Evolutionary conservation across 2,329 filamentous ascomycete genomes (phyloP), one percentile per base, ranked within the genome.

Genomic region (Colletotrichum nymphaeae): DNA sequence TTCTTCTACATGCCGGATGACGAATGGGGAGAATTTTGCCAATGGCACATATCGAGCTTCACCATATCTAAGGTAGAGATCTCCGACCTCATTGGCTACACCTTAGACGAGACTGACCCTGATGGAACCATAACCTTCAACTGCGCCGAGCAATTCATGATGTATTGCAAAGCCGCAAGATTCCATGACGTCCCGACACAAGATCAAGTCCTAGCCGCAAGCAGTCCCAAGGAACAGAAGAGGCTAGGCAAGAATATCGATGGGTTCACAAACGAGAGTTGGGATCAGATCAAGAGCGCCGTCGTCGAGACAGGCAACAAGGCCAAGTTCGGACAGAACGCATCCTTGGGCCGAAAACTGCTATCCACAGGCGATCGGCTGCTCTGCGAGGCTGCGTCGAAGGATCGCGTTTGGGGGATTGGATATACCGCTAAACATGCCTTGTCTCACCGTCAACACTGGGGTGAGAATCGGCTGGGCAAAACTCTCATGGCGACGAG

Each of bases 61-160:
- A 77, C 70, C 1, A 76, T 83, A 3, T 53, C 69, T 65, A 79
- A 79, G 42, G 67, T 65, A 1, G 73, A 79, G 12, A 81, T 82
- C 35, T 78, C 76, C 6, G 55, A 66, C 1, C 75, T 83, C 0
- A 73, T 81, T 46, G 79, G 76, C n/a, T 77, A 79, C 26, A 46
- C 70, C 2, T 63, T 78, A 28, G 74, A 77, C 63, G 70, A 67
- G 3, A 8, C 55, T 24, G 62, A 76, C 49, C 69, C 71, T 3
- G 35, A 73, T 8, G 64, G 64, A 2, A 22, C 49, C 56, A 78
- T 83, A 58, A 77, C 74, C 2, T 84, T 85, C 75, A 77, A 75
- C 66, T 83, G 80, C 63, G 80, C 81, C 7, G 83, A 84, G 74
- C 82, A 85, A 67, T 84, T 83, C 75, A 84, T 84, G 82, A 84